Percentiles rank a stretch among this genome's conserved stretches.
Conservation (phyloP, 176 grass and related monocot species). For the Elaeis guineensis region DNA sequence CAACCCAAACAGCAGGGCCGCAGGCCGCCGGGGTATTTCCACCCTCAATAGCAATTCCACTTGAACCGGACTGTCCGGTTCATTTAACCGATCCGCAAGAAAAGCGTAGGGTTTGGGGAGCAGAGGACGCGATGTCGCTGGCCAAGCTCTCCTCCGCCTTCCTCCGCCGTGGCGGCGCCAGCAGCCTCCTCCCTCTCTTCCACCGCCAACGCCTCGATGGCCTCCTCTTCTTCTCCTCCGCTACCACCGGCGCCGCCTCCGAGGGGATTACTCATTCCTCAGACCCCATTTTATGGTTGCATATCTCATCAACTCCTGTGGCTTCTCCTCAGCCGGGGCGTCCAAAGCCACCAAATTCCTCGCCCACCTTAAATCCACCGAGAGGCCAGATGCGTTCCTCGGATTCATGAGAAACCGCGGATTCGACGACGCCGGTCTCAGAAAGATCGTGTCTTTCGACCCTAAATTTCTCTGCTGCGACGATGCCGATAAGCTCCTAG, state of each 20-base stretch:
- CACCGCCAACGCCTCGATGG: neutral
- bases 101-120: too few species aligned
- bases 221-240: too few species aligned
- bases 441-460: neutral
- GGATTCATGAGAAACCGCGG: neutral
- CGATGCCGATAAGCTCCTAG: too few species aligned
- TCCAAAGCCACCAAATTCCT: constrained; percentile 20
- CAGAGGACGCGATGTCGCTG: too few species aligned
- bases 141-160: neutral
- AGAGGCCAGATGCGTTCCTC: neutral
- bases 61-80: too few species aligned
- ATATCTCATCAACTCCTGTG: constrained; percentile 35
- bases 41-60: too few species aligned
- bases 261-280: neutral
- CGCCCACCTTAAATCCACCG: constrained; percentile 40
- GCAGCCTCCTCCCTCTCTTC: neutral
- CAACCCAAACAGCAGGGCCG: too few species aligned
- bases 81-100: too few species aligned
- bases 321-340: constrained; percentile 24
- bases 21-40: too few species aligned
- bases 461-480: too few species aligned
- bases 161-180: neutral
- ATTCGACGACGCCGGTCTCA: neutral
- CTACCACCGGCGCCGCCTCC: too few species aligned
- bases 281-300: constrained; percentile 4